Evolutionary conservation across 352 stramenopile species (phyloP).

Genomic region (Phytophthora gonapodyides): DNA sequence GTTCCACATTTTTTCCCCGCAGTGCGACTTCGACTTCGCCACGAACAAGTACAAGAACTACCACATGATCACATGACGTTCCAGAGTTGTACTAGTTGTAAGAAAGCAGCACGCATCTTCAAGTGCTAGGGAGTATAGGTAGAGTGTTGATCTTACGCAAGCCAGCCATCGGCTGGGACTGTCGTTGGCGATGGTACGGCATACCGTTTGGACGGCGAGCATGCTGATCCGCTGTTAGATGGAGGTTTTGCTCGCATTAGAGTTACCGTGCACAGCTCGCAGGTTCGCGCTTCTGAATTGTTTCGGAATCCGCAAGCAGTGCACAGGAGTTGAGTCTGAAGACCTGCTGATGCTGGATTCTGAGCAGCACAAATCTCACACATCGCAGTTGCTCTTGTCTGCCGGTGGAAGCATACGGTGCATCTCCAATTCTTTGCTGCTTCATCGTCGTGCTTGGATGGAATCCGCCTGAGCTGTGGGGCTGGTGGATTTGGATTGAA

Average conservation of each 20-base stretch:
- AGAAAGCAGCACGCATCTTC: background rate
- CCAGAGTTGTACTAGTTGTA: background rate
- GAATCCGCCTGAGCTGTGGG: constrained; percentile 11
- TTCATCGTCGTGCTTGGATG: constrained; percentile 12
- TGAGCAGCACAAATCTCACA: constrained; percentile 82
- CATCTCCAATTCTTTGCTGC: constrained; percentile 52
- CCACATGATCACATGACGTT: constrained; percentile 36
- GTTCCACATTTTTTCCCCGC: constrained; percentile 58
- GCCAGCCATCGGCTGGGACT: constrained; percentile 25
- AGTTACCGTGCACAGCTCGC: constrained; percentile 62
- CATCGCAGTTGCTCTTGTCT: constrained; percentile 45
- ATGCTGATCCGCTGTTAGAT: constrained; percentile 4
- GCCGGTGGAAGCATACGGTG: constrained; percentile 71
- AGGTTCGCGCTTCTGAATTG: constrained; percentile 42
- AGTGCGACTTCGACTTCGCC: constrained; percentile 81
- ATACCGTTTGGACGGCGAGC: constrained; percentile 27
- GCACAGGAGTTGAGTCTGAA: constrained; percentile 62
- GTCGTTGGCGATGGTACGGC: constrained; percentile 3
- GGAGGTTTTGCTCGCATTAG: constrained; percentile 21
- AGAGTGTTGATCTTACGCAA: constrained; percentile 10
- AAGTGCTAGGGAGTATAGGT: background rate
- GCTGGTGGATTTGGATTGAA: constrained; percentile 18
- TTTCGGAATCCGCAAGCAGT: constrained; percentile 71
- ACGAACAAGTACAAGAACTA: constrained; percentile 84
- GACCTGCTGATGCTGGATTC: constrained; percentile 60